phyloP scores from a whole-genome alignment of 306 rosid genomes.

The Begonia peltatifolia region DNA sequence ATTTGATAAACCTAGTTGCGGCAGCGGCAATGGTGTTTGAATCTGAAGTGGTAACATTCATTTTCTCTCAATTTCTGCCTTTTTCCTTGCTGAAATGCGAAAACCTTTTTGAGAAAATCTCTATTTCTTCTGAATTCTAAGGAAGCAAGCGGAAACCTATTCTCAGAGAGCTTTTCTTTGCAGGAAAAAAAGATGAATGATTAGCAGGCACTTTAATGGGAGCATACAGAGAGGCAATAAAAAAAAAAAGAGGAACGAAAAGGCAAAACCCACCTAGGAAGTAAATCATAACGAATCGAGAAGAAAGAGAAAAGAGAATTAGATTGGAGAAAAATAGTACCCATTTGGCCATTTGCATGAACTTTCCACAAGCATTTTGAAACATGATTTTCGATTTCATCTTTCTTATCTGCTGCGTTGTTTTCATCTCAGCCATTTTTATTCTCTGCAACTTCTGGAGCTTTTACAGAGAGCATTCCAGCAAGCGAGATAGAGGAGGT shows the following conservation, averaged over 20 bases:
- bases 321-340: too few species aligned
- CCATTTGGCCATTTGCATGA: too few species aligned
- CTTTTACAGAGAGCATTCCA: too few species aligned
- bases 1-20: conserved; percentile 26
- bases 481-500: too few species aligned
- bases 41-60: conserved; percentile 6
- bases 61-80: neutral
- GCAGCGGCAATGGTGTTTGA: conserved; percentile 4
- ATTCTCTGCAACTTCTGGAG: too few species aligned
- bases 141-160: neutral
- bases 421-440: too few species aligned
- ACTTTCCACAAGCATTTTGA: too few species aligned
- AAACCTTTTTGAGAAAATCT: neutral
- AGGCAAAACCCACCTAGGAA: conserved; percentile 6
- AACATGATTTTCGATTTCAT: too few species aligned
- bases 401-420: too few species aligned
- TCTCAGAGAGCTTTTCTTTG: conserved; percentile 1
- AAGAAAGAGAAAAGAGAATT: neutral
- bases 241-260: conserved; percentile 14
- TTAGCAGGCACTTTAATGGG: conserved; percentile 18
- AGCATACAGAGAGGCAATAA: conserved; percentile 16
- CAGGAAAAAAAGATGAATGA: conserved; percentile 10
- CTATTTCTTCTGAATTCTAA: neutral
- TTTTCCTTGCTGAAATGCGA: neutral
- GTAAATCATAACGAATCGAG: conserved; percentile 6